Evolutionary conservation across 768 basidiomycete species (phyloP), one percentile per base, ranked within the genome.

Genomic region (Cystobasidium ongulense): DNA sequence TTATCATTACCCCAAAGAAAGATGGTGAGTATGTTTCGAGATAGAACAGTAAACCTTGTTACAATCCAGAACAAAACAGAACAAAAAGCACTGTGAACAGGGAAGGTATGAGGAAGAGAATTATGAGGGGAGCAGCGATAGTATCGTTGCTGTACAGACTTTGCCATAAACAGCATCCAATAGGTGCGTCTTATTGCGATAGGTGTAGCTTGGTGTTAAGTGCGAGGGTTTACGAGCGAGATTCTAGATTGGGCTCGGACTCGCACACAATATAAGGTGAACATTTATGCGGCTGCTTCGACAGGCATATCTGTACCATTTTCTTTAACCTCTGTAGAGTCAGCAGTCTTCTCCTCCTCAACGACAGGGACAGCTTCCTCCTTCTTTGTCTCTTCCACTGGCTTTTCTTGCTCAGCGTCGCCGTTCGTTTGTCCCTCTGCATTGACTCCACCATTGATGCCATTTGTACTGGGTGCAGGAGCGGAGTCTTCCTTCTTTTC

Each of bases 401-500:
- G 46, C 46, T 50, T 50, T n/a, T 50, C 46, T 23, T 39, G 43
- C 13, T 54, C 72, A 31, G 72, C 61, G n/a, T 25, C 52, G 43
- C 64, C 59, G 31, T 64, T 35, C 35, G 63, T 23, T 53, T 50
- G 15, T 25, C 10, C 72, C 21, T 67, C 46, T 39, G 71, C 52
- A 27, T 57, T 29, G 11, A 27, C 67, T 1, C 27, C 76, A n/a
- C 63, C 74, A 63, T 59, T 29, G 29, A 54, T 53, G 21, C 33
- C 68, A 57, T 35, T 54, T 29, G 72, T 63, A 38, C n/a, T 31
- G 46, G 46, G 61, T n/a, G 70, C 70, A 35, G 65, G 73, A 41
- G 77, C 68, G 27, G 63, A 73, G 25, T 73, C 73, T 15, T 78
- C 74, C 64, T 63, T 54, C 0, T 38, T 25, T 59, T n/a, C 76